Conservation (phyloP, 2,329 filamentous ascomycete species). For the Aspergillus sergii region DNA sequence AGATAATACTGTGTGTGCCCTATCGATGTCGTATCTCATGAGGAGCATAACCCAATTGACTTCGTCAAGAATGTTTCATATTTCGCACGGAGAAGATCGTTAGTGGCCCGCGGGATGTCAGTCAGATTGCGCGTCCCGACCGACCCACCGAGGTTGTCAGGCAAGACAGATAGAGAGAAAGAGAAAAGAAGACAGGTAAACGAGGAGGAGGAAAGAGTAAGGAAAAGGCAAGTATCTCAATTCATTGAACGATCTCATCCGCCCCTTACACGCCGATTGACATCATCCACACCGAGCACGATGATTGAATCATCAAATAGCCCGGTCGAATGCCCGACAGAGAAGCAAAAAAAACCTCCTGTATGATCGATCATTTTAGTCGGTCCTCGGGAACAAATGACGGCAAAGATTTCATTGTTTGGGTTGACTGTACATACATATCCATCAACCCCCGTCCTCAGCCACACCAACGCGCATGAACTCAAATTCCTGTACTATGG, state of each 20-base stretch:
- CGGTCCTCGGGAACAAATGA: not conserved
- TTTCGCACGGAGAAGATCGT: not conserved
- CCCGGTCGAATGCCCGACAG: not conserved
- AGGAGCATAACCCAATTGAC: not conserved
- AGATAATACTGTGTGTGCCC: not conserved
- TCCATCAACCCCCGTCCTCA: not conserved
- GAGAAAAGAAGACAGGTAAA: not conserved
- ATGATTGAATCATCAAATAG: not conserved
- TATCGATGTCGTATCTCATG: not conserved
- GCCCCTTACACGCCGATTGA: not conserved
- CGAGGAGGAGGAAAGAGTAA: not conserved
- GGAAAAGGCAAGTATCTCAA: not conserved
- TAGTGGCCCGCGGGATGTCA: slow-evolving; percentile 2
- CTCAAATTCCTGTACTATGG: slow-evolving; percentile 1
- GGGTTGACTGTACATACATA: not conserved
- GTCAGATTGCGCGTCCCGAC: slow-evolving; percentile 4
- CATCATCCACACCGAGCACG: not conserved
- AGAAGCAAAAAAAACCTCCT: not conserved
- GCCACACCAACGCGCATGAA: slow-evolving; percentile 4
- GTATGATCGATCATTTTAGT: slow-evolving; percentile 1
- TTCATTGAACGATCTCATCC: not conserved
- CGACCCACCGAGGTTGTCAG: slow-evolving; percentile 3
- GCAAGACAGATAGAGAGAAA: not conserved
- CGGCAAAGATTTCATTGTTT: not conserved
- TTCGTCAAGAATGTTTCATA: not conserved